A percentile compares a stretch with the other conserved stretches of the same genome.
Conservation (phyloP, 345 rosid genomes). For the Rhodamnia rubescens region DNA sequence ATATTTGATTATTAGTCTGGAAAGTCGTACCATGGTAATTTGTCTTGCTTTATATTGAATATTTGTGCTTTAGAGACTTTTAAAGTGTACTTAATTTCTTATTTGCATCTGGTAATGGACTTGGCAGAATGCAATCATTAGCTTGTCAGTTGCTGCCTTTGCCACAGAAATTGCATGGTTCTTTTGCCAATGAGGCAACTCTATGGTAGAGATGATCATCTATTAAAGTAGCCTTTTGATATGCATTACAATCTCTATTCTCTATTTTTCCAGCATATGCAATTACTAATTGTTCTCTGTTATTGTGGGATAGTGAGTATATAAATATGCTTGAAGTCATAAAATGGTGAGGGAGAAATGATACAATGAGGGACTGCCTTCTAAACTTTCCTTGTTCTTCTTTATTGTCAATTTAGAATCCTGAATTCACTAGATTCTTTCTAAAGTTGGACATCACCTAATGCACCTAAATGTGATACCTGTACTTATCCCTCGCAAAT, state of each 20-base stretch:
- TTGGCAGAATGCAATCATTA: background rate
- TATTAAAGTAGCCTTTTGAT: background rate
- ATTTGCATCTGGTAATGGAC: background rate
- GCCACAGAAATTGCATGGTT: background rate
- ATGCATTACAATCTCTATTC: background rate
- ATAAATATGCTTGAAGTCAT: background rate
- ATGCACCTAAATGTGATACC: background rate
- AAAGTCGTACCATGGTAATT: constrained; percentile 86
- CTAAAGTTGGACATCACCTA: background rate
- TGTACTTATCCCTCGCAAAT: background rate
- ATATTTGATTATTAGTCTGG: constrained; percentile 92
- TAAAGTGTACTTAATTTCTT: background rate
- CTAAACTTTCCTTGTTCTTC: background rate
- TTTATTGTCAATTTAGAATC: background rate
- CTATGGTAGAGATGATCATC: background rate
- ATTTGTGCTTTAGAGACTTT: background rate
- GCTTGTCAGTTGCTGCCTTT: background rate
- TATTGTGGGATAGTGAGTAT: background rate
- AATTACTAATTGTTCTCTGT: background rate
- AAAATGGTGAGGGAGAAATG: background rate
- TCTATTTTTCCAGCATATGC: background rate
- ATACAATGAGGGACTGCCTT: background rate
- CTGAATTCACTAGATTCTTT: background rate
- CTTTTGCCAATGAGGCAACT: background rate
- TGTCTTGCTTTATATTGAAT: constrained; percentile 2